Conservation (phyloP, 495 filamentous ascomycete genomes). For the Neurospora intermedia region DNA sequence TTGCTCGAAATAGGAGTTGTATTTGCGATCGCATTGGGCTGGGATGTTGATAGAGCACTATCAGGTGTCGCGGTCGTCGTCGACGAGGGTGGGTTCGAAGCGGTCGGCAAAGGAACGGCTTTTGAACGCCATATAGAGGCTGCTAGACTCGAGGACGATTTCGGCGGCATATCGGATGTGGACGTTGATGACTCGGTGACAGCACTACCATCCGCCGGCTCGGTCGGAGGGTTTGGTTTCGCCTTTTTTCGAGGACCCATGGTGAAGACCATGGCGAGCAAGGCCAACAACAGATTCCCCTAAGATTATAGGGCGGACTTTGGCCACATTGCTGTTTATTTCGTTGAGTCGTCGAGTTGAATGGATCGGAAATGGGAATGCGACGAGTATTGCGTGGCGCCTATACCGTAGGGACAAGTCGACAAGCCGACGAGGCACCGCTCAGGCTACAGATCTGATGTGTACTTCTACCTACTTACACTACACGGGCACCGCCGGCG, state of each 20-base stretch:
- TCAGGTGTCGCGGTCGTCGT: conserved; percentile 1
- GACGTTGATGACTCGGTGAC: conserved; percentile 14
- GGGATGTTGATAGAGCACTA: conserved; percentile 2
- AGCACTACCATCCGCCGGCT: conserved; percentile 29
- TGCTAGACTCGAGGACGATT: neutral
- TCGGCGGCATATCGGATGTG: conserved; percentile 6
- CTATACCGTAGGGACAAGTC: neutral
- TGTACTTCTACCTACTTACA: neutral
- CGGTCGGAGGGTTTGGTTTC: conserved; percentile 41
- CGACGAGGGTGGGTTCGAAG: neutral
- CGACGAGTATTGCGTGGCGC: neutral
- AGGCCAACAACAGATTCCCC: neutral
- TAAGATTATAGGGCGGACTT: neutral
- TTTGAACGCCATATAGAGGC: conserved; percentile 1
- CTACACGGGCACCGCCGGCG: neutral
- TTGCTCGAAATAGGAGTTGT: neutral
- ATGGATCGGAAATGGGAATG: neutral
- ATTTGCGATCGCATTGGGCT: conserved; percentile 1
- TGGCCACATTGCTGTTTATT: neutral
- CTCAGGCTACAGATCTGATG: neutral
- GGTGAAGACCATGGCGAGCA: conserved; percentile 1
- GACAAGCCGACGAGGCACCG: neutral
- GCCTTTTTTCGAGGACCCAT: conserved; percentile 56
- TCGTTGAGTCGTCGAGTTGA: neutral
- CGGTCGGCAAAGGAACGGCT: neutral